Conservation (phyloP, 164 flowering plant genomes). For the Chimonanthus salicifolius region DNA sequence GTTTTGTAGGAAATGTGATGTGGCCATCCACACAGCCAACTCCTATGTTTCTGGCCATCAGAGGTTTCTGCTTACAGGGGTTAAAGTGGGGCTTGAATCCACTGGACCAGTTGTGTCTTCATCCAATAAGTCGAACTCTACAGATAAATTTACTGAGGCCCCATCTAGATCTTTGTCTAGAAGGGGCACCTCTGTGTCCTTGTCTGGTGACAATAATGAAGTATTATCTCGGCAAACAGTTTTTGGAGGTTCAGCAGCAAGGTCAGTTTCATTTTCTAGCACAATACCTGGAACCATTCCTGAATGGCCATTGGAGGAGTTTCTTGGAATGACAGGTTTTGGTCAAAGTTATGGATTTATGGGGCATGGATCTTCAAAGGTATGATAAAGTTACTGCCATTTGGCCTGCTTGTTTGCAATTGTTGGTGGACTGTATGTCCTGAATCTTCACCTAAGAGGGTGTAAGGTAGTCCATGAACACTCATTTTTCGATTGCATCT, state of each 20-base stretch:
- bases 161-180: neutral
- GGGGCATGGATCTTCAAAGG: conserved; percentile 76
- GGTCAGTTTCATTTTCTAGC: conserved; percentile 32
- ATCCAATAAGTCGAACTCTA: conserved; percentile 8
- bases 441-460: no score
- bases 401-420: neutral
- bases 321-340: conserved; percentile 49
- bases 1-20: conserved; percentile 86
- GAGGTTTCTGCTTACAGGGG: conserved; percentile 91
- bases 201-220: conserved; percentile 22
- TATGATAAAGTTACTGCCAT: conserved; percentile 16
- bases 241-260: conserved; percentile 22
- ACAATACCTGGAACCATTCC: conserved; percentile 41
- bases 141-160: neutral
- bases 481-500: no score
- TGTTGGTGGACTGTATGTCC: neutral
- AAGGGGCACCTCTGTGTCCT: conserved; percentile 22
- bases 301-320: conserved; percentile 78
- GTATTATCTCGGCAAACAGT: conserved; percentile 23
- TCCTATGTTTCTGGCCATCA: conserved; percentile 61
- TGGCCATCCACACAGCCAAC: conserved; percentile 75
- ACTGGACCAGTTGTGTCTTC: conserved; percentile 37
- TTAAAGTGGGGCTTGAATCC: conserved; percentile 75
- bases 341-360: conserved; percentile 39
- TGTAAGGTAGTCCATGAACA: no score